A percentile compares a stretch with the other conserved stretches of the same genome.
phyloP scores from a whole-genome alignment of 148 eudicot genomes.

The Heliamphora exappendiculata region DNA sequence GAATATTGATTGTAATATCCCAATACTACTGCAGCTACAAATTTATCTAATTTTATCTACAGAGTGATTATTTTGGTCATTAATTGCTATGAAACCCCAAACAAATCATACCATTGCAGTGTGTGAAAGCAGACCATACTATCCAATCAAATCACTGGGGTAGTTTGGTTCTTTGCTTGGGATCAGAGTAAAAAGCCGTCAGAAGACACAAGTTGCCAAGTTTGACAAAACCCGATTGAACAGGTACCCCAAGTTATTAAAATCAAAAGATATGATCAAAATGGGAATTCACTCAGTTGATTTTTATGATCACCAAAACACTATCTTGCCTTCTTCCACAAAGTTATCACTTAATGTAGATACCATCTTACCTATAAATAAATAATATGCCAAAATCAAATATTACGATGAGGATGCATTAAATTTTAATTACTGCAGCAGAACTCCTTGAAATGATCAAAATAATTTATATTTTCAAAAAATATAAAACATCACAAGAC shows the following conservation, averaged over 20 bases:
- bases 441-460: neutral
- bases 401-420: neutral
- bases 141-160: neutral
- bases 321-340: neutral
- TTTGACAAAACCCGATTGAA: neutral
- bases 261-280: neutral
- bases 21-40: neutral
- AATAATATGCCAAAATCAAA: neutral
- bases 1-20: neutral
- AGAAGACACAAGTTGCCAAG: neutral
- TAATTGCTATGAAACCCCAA: neutral
- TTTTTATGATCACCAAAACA: neutral
- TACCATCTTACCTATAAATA: neutral
- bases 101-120: neutral
- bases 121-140: neutral
- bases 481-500: neutral
- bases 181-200: neutral
- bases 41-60: neutral
- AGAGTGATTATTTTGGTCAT: neutral
- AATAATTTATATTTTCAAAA: neutral
- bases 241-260: neutral
- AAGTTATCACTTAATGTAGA: neutral
- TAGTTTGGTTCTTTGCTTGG: neutral
- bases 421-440: neutral
- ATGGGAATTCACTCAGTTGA: neutral